A percentile compares a stretch with the other conserved stretches of the same genome.
phyloP scores from a whole-genome alignment of 306 rosid genomes.

The Rubus idaeus region DNA sequence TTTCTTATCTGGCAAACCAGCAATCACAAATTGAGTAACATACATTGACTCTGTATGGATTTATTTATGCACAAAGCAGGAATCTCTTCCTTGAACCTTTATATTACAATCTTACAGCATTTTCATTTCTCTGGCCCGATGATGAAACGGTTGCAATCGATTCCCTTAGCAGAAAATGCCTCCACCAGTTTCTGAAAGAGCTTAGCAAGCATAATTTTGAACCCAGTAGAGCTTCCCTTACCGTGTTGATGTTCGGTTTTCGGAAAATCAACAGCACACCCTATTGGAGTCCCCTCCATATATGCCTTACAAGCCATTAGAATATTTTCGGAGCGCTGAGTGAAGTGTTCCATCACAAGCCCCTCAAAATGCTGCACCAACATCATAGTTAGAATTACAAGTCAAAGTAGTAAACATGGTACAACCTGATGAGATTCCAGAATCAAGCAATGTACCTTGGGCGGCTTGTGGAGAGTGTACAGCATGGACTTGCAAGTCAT shows the following conservation, averaged over 20 bases:
- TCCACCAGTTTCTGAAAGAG: slow-evolving; percentile 76
- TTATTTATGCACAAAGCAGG: slow-evolving; percentile 31
- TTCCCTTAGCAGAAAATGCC: slow-evolving; percentile 69
- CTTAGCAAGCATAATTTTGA: slow-evolving; percentile 86
- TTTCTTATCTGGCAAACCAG: background rate
- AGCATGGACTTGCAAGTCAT: slow-evolving; percentile 84
- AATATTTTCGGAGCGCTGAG: slow-evolving; percentile 48
- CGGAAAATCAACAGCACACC: slow-evolving; percentile 44
- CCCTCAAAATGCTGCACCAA: slow-evolving; percentile 76
- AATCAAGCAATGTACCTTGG: slow-evolving; percentile 53
- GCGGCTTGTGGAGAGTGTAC: slow-evolving; percentile 64
- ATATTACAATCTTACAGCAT: slow-evolving; percentile 13
- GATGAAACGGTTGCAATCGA: slow-evolving; percentile 65
- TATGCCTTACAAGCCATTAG: slow-evolving; percentile 69
- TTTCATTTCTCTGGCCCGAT: slow-evolving; percentile 36
- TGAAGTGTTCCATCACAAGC: slow-evolving; percentile 78
- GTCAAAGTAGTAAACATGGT: background rate
- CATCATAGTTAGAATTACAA: slow-evolving; percentile 14
- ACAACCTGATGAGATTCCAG: slow-evolving; percentile 4
- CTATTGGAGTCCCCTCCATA: slow-evolving; percentile 79
- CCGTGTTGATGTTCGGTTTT: slow-evolving; percentile 37
- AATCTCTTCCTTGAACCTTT: slow-evolving; percentile 28
- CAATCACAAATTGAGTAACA: background rate
- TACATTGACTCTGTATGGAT: slow-evolving; percentile 27
- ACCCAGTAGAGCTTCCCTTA: slow-evolving; percentile 75